These are phyloP conservation scores for Colletotrichum tropicale DNA, from an alignment of 2,329 filamentous ascomycete genomes.

Conservation along the genomic window DNA sequence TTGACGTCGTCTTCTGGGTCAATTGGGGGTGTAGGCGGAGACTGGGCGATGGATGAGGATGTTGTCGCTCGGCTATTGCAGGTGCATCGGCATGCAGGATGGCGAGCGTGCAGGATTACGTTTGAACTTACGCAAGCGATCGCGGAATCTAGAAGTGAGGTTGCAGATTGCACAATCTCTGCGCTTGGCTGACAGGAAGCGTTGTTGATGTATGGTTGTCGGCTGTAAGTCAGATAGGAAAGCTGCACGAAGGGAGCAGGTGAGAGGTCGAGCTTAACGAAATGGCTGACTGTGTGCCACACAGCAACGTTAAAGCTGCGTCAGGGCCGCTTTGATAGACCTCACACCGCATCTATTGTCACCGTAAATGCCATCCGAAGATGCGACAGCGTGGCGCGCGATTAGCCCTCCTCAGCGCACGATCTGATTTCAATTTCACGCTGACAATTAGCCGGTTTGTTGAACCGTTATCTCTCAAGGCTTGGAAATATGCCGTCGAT, in stretches of 20 bases:
- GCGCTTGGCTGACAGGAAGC: constrained; percentile 13
- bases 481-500: not conserved
- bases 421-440: not conserved
- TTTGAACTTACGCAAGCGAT: constrained; percentile 16
- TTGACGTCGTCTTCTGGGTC: not conserved
- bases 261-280: not conserved
- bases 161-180: constrained; percentile 1
- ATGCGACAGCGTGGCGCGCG: not conserved
- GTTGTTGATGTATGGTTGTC: not conserved
- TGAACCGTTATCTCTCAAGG: not conserved
- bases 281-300: not conserved
- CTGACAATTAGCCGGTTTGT: not conserved
- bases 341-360: not conserved
- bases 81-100: constrained; percentile 3
- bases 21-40: not conserved
- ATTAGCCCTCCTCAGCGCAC: not conserved
- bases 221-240: constrained; percentile 10
- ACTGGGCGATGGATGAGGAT: not conserved
- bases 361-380: not conserved
- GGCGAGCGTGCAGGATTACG: constrained; percentile 1
- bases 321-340: not conserved
- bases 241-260: not conserved
- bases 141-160: not conserved
- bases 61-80: constrained; percentile 12
- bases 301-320: not conserved